Percentiles rank a stretch among this genome's conserved stretches.
These are phyloP conservation scores for Citrus inodora DNA, from an alignment of 345 rosid genomes.

Conservation along the genomic window DNA sequence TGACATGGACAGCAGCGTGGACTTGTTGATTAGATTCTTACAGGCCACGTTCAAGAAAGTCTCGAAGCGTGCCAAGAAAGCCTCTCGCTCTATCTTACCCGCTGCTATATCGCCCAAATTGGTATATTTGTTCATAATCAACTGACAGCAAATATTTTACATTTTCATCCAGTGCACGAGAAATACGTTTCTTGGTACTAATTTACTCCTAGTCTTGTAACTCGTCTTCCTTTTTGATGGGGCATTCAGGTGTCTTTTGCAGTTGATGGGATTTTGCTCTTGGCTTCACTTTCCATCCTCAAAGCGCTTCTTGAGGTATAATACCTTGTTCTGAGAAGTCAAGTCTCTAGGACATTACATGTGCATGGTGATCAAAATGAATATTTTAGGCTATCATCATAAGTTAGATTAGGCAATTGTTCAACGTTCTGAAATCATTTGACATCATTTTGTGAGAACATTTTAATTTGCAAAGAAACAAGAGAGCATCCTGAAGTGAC, in stretches of 20 bases:
- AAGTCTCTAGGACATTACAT: not conserved
- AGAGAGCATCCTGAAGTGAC: not conserved
- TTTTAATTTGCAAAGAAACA: not conserved
- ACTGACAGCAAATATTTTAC: not conserved
- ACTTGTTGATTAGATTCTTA: constrained; percentile 63
- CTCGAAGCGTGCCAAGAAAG: constrained; percentile 70
- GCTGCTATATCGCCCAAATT: constrained; percentile 58
- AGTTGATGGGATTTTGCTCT: constrained; percentile 71
- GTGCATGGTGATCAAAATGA: not conserved
- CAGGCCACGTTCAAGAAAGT: constrained; percentile 57
- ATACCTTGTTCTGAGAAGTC: constrained; percentile 3
- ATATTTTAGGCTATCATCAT: not conserved
- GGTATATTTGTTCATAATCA: constrained; percentile 20
- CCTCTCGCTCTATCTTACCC: constrained; percentile 63
- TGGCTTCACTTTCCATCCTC: constrained; percentile 61
- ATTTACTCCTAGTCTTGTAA: not conserved
- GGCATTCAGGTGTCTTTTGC: constrained; percentile 65
- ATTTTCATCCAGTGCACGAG: not conserved
- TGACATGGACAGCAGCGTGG: constrained; percentile 66
- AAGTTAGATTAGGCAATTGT: not conserved
- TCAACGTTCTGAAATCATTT: not conserved
- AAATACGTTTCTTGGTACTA: not conserved
- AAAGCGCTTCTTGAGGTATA: constrained; percentile 77
- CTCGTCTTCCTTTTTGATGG: not conserved
- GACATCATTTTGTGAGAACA: not conserved